A percentile compares a stretch with the other conserved stretches of the same genome.
Conservation (phyloP, 352 stramenopile genomes). For the Globisporangium cederbergense region DNA sequence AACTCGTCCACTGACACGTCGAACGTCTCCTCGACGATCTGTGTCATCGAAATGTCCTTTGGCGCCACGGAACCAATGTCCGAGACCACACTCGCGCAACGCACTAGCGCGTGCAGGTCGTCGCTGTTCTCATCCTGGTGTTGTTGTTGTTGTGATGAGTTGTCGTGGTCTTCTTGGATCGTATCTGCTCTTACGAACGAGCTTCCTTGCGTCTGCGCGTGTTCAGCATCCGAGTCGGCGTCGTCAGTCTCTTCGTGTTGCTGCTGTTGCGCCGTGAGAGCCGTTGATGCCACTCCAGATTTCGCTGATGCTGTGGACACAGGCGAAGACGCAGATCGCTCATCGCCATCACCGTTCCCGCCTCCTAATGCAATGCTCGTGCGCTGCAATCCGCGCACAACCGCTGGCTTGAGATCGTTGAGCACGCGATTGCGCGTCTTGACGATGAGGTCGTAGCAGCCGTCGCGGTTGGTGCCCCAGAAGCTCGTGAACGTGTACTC, state of each 20-base stretch:
- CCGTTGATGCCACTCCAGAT: neutral
- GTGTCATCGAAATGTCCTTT: conserved; percentile 75
- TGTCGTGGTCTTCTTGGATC: neutral
- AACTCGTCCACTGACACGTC: conserved; percentile 63
- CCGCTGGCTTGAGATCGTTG: conserved; percentile 7
- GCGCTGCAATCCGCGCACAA: neutral
- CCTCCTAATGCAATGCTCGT: neutral
- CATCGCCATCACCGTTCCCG: neutral
- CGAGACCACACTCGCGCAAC: conserved; percentile 45
- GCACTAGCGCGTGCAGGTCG: conserved; percentile 11
- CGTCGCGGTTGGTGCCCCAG: conserved; percentile 79
- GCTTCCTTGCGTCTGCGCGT: neutral
- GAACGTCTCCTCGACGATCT: conserved; percentile 59
- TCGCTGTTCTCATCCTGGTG: conserved; percentile 1
- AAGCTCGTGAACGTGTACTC: conserved; percentile 87
- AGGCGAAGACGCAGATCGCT: neutral
- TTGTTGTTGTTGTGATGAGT: neutral
- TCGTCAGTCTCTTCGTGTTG: conserved; percentile 12
- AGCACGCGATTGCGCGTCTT: conserved; percentile 61
- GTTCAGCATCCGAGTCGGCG: conserved; percentile 5
- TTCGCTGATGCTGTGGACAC: neutral
- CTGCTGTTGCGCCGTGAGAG: conserved; percentile 1
- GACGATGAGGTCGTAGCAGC: conserved; percentile 71
- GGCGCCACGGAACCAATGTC: conserved; percentile 56
- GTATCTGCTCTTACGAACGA: neutral